Conservation (phyloP, 371 early-diverging fungal genomes). For the Mucor ambiguus region DNA sequence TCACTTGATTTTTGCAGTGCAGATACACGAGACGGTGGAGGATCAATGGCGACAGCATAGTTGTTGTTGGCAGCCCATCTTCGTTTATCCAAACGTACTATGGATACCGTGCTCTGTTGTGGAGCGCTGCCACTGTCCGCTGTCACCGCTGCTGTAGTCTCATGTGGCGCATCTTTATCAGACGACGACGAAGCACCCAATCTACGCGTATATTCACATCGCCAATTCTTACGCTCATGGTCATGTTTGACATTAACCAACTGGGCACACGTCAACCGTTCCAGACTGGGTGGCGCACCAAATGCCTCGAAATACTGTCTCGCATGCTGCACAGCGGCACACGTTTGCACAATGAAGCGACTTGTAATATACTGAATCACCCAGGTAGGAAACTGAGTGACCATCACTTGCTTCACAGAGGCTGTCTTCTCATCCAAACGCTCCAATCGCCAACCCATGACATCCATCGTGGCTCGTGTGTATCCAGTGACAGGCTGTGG, state of each 20-base stretch:
- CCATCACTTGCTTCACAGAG: slow-evolving; percentile 39
- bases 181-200: neutral
- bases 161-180: slow-evolving; percentile 7
- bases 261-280: slow-evolving; percentile 43
- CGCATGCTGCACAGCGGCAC: slow-evolving; percentile 35
- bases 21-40: slow-evolving; percentile 55
- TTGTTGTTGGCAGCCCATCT: slow-evolving; percentile 41
- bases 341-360: slow-evolving; percentile 14
- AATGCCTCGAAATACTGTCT: slow-evolving; percentile 44
- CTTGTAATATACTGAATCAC: slow-evolving; percentile 19
- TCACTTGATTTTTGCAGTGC: slow-evolving; percentile 43
- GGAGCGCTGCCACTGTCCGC: neutral
- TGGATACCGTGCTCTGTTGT: slow-evolving; percentile 26
- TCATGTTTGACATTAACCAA: slow-evolving; percentile 48
- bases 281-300: slow-evolving; percentile 59
- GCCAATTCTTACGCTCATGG: slow-evolving; percentile 50
- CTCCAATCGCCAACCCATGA: slow-evolving; percentile 56
- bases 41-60: slow-evolving; percentile 56
- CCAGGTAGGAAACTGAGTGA: slow-evolving; percentile 41
- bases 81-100: slow-evolving; percentile 54
- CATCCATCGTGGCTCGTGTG: slow-evolving; percentile 52
- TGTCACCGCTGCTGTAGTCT: slow-evolving; percentile 2
- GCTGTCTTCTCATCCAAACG: slow-evolving; percentile 34
- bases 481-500: slow-evolving; percentile 45
- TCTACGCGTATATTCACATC: slow-evolving; percentile 52